These are phyloP conservation scores for Globisporangium solare DNA, from an alignment of 352 stramenopile species.

Conservation along the genomic window DNA sequence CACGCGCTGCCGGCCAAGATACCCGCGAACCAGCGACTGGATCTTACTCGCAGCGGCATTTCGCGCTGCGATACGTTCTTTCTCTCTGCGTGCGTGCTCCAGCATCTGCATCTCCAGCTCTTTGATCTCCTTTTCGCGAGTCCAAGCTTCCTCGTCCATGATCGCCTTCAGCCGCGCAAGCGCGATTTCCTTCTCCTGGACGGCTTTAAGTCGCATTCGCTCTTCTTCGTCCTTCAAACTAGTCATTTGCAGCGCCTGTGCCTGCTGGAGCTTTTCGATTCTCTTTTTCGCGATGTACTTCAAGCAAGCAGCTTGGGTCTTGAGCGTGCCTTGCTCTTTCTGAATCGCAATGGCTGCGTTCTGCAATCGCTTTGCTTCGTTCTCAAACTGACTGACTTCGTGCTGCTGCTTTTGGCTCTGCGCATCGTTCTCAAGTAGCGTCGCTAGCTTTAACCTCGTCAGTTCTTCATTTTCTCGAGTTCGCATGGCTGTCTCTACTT, in stretches of 20 bases:
- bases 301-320: slow-evolving; percentile 57
- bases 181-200: slow-evolving; percentile 68
- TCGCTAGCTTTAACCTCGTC: slow-evolving; percentile 40
- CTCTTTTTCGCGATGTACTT: slow-evolving; percentile 42
- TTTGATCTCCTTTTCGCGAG: slow-evolving; percentile 64
- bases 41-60: slow-evolving; percentile 54
- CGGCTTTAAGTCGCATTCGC: slow-evolving; percentile 39
- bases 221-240: slow-evolving; percentile 57
- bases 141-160: slow-evolving; percentile 69
- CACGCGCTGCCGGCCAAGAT: slow-evolving; percentile 48
- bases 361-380: slow-evolving; percentile 40
- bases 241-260: slow-evolving; percentile 46
- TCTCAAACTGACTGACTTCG: slow-evolving; percentile 25
- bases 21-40: slow-evolving; percentile 49
- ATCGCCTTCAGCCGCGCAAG: slow-evolving; percentile 54
- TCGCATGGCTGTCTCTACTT: slow-evolving; percentile 39
- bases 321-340: slow-evolving; percentile 51
- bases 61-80: slow-evolving; percentile 45
- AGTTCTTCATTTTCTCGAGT: slow-evolving; percentile 65
- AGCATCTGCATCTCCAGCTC: slow-evolving; percentile 71
- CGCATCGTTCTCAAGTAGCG: slow-evolving; percentile 32
- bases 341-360: slow-evolving; percentile 35
- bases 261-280: slow-evolving; percentile 38
- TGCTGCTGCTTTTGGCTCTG: slow-evolving; percentile 32
- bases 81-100: slow-evolving; percentile 62